A percentile compares a stretch with the other conserved stretches of the same genome.
Evolutionary conservation across 140 eudicot species (phyloP).

Genomic region (Ambrosia hybrid): DNA sequence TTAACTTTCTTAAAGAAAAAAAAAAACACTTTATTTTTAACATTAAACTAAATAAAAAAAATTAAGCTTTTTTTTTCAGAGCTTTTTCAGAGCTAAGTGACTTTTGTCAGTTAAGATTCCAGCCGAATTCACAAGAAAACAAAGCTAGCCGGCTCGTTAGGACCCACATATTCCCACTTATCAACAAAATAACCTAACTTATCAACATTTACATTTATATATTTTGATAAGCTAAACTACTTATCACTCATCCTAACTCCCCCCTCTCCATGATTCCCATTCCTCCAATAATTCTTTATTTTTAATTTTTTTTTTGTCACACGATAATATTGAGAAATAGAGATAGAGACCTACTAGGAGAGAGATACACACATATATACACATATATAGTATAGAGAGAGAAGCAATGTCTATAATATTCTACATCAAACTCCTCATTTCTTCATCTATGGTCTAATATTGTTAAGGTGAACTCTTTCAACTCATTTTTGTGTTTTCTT

Average conservation of each 20-base stretch:
- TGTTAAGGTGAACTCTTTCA: conserved; percentile 2
- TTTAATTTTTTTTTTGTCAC: conserved; percentile 28
- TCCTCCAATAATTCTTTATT: conserved; percentile 42
- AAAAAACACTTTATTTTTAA: neutral
- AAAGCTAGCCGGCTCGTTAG: conserved; percentile 35
- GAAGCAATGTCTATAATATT: neutral
- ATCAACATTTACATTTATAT: conserved; percentile 10
- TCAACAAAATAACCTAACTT: neutral
- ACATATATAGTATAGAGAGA: neutral
- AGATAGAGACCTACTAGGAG: conserved; percentile 31
- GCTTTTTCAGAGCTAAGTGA: neutral
- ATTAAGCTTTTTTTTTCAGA: neutral
- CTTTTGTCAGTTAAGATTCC: conserved; percentile 32
- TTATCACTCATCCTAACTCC: conserved; percentile 36
- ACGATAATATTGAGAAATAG: conserved; percentile 52
- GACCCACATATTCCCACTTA: conserved; percentile 14
- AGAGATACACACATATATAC: conserved; percentile 15
- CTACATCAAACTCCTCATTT: neutral
- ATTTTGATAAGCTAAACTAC: neutral
- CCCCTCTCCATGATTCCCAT: conserved; percentile 43
- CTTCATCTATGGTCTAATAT: neutral
- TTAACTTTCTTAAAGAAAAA: too few species aligned
- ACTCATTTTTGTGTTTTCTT: neutral
- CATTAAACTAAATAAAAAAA: neutral
- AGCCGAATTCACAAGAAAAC: conserved; percentile 29